phyloP scores from a whole-genome alignment of 2,329 filamentous ascomycete species.

The Botrytis paeoniae region DNA sequence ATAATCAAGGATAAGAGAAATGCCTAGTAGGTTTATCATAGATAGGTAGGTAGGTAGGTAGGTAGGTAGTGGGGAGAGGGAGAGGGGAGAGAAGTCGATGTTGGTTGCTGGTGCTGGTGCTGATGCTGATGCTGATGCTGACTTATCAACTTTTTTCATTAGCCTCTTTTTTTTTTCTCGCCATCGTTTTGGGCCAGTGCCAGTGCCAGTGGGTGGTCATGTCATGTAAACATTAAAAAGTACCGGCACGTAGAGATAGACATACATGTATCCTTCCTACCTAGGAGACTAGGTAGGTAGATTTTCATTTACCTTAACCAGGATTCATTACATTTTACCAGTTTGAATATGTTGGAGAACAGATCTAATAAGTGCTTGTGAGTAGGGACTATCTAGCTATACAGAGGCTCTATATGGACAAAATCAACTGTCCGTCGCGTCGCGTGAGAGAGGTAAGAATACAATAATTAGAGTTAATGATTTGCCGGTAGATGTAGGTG shows the following conservation, averaged over 20 bases:
- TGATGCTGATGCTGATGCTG: neutral
- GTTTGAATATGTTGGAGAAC: neutral
- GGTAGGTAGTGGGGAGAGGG: no score
- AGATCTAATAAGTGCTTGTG: neutral
- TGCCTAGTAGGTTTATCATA: neutral
- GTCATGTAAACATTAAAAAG: neutral
- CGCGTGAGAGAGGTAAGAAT: neutral
- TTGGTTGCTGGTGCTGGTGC: neutral
- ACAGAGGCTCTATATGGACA: neutral
- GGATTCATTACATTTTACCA: neutral
- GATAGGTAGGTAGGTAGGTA: no score
- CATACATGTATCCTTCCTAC: neutral
- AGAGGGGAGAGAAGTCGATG: neutral
- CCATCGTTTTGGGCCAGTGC: neutral
- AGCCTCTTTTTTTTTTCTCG: neutral
- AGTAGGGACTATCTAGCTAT: neutral
- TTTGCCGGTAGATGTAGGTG: neutral
- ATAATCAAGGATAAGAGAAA: neutral
- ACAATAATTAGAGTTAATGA: neutral
- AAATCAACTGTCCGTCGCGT: neutral
- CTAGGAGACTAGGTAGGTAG: neutral
- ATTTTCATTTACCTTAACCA: neutral
- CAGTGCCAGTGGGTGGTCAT: neutral
- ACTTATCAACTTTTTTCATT: neutral
- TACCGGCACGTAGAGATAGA: neutral